These are phyloP conservation scores for Pulicaria dysenterica DNA, from an alignment of 129 eudicot species.

Conservation along the genomic window DNA sequence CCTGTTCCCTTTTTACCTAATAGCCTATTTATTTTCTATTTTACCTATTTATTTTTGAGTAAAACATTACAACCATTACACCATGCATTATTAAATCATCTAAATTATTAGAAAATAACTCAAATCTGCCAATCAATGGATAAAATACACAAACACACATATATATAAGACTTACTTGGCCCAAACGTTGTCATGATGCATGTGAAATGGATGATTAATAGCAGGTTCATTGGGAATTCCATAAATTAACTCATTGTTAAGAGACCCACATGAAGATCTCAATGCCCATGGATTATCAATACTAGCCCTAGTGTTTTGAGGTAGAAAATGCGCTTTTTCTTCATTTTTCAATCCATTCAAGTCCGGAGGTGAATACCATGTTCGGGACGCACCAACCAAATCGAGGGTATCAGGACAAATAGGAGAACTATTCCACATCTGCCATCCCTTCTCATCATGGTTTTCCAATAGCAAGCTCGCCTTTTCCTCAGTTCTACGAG, in stretches of 20 bases:
- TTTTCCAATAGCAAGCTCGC: conserved; percentile 34
- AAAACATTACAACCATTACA: background rate
- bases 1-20: too few species aligned
- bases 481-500: conserved; percentile 29
- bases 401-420: conserved; percentile 70
- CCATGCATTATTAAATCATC: background rate
- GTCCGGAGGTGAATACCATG: conserved; percentile 61
- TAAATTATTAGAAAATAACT: background rate
- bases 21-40: too few species aligned
- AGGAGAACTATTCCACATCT: conserved; percentile 79
- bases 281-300: conserved; percentile 61
- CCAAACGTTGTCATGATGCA: conserved; percentile 53
- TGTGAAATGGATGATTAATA: conserved; percentile 44
- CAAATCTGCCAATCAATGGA: conserved; percentile 3
- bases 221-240: conserved; percentile 55
- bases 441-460: conserved; percentile 65
- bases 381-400: conserved; percentile 48
- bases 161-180: conserved; percentile 55
- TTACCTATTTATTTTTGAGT: background rate
- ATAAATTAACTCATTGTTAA: conserved; percentile 42
- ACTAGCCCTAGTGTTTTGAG: conserved; percentile 22
- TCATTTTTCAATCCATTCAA: conserved; percentile 54
- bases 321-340: conserved; percentile 25
- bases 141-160: conserved; percentile 5
- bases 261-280: conserved; percentile 46